phyloP scores from a whole-genome alignment of 164 flowering plant genomes.

The Brasenia schreberi region DNA sequence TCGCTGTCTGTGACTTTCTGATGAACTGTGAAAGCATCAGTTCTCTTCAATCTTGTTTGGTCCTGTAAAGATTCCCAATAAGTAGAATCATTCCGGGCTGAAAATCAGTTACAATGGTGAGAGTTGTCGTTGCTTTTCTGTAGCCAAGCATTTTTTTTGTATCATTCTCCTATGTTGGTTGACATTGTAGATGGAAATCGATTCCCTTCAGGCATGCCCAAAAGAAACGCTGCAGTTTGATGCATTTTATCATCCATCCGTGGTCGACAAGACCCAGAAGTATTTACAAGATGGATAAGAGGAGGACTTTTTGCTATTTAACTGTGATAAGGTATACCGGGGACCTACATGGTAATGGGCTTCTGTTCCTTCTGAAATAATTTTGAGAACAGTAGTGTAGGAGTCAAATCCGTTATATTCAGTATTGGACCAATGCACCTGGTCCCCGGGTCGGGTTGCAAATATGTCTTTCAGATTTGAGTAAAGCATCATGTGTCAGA shows the following conservation, averaged over 20 bases:
- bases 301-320: neutral
- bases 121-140: too few relatives aligned
- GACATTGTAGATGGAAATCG: too few relatives aligned
- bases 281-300: neutral
- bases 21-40: too few relatives aligned
- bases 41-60: neutral
- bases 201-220: too few relatives aligned
- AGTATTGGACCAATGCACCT: too few relatives aligned
- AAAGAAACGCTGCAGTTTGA: too few relatives aligned
- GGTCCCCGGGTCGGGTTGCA: too few relatives aligned
- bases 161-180: too few relatives aligned
- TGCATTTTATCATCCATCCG: too few relatives aligned
- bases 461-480: neutral
- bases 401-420: neutral
- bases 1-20: too few relatives aligned
- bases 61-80: neutral
- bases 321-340: neutral
- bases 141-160: too few relatives aligned
- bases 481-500: neutral
- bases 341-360: neutral
- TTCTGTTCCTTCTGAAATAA: neutral
- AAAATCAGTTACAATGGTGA: neutral
- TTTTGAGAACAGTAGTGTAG: neutral
- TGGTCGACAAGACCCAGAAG: too few relatives aligned
- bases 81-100: neutral